Evolutionary conservation across 2,329 filamentous ascomycete genomes (phyloP).

Genomic region (Neoarthrinium moseri): DNA sequence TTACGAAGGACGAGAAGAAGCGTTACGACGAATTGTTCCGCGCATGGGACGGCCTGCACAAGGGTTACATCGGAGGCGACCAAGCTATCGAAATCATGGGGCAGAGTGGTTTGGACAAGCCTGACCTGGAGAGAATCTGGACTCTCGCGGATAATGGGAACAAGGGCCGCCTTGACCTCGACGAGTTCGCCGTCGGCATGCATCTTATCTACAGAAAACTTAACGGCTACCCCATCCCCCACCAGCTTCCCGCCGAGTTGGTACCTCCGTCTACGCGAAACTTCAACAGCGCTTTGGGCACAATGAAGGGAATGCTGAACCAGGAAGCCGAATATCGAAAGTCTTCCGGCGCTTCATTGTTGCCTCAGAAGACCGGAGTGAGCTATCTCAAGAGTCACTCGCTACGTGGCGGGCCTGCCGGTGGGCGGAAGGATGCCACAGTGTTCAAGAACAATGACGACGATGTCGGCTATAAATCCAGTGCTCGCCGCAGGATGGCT

Average conservation of each 20-base stretch:
- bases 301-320: slow-evolving; percentile 85
- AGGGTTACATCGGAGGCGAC: slow-evolving; percentile 87
- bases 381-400: slow-evolving; percentile 97
- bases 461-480: slow-evolving; percentile 88
- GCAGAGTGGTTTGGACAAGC: slow-evolving; percentile 88
- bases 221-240: slow-evolving; percentile 91
- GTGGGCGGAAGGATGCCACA: slow-evolving; percentile 85
- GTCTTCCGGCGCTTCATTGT: slow-evolving; percentile 81
- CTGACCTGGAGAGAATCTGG: slow-evolving; percentile 90
- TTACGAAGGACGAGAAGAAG: slow-evolving; percentile 98
- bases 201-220: slow-evolving; percentile 97
- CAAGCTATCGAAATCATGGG: slow-evolving; percentile 97
- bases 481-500: slow-evolving; percentile 82
- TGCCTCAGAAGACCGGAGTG: slow-evolving; percentile 96
- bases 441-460: slow-evolving; percentile 97
- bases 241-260: slow-evolving; percentile 83
- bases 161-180: slow-evolving; percentile 88
- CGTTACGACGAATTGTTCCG: slow-evolving; percentile 94
- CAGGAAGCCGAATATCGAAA: slow-evolving; percentile 89
- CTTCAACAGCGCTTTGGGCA: slow-evolving; percentile 87
- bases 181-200: slow-evolving; percentile 98
- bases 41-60: slow-evolving; percentile 93
- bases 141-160: slow-evolving; percentile 92
- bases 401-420: slow-evolving; percentile 66
- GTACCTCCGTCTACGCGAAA: slow-evolving; percentile 94